Percentiles rank a stretch among this genome's conserved stretches.
These are phyloP conservation scores for Diaporthe longicolla DNA, from an alignment of 2,329 filamentous ascomycete species.

Conservation along the genomic window DNA sequence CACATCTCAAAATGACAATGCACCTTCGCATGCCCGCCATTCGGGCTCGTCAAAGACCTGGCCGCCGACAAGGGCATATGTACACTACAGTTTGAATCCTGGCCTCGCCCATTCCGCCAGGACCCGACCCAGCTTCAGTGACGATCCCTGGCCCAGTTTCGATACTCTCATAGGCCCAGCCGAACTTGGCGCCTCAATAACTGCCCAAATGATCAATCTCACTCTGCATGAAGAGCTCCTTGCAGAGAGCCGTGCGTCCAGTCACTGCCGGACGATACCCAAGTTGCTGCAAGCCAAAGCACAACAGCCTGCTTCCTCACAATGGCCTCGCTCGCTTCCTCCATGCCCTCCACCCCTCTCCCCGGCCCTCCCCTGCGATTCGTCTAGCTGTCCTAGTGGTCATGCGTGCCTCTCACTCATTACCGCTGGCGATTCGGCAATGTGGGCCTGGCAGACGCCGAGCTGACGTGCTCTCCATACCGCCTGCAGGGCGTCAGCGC, in stretches of 20 bases:
- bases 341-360: not conserved
- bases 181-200: slow-evolving; percentile 25
- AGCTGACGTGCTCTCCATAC: slow-evolving; percentile 24
- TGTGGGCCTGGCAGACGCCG: slow-evolving; percentile 22
- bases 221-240: slow-evolving; percentile 30
- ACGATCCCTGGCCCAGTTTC: not conserved
- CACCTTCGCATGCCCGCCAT: not conserved
- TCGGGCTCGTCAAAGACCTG: not conserved
- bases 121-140: not conserved
- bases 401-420: not conserved
- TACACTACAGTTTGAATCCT: not conserved
- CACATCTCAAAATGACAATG: not conserved
- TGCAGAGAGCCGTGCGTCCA: slow-evolving; percentile 5
- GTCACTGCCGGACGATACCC: slow-evolving; percentile 1
- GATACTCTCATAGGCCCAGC: not conserved
- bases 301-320: not conserved
- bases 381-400: not conserved
- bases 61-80: not conserved
- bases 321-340: not conserved
- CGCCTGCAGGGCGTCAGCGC: slow-evolving; percentile 22
- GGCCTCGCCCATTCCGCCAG: slow-evolving; percentile 8
- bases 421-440: not conserved
- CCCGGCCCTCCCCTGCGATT: not conserved
- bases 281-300: slow-evolving; percentile 24
- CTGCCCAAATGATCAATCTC: slow-evolving; percentile 31